phyloP scores from a whole-genome alignment of 148 eudicot genomes.

The Cornus controversa region DNA sequence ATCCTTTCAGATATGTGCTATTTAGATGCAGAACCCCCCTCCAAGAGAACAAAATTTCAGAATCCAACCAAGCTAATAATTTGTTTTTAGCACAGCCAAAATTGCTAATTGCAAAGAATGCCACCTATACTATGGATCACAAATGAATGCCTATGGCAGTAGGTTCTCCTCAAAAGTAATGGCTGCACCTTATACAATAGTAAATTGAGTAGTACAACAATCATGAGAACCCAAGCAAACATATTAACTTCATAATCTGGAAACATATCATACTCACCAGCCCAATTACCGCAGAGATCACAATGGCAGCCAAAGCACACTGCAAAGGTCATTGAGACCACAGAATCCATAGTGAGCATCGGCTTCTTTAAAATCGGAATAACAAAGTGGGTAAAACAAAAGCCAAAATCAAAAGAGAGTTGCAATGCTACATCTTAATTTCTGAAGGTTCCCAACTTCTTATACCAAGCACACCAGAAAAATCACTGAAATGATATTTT shows the following conservation, averaged over 20 bases:
- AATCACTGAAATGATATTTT: neutral
- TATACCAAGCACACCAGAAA: neutral
- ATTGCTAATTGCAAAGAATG: neutral
- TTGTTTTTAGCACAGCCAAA: neutral
- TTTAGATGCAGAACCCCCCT: neutral
- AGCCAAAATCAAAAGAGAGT: neutral
- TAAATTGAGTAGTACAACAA: neutral
- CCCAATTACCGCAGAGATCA: slow-evolving; percentile 95
- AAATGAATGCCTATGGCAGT: neutral
- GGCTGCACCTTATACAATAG: neutral
- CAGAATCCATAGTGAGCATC: slow-evolving; percentile 23
- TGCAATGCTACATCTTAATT: neutral
- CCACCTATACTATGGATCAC: neutral
- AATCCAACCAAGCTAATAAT: neutral
- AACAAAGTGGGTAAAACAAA: neutral
- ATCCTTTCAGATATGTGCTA: neutral
- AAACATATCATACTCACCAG: slow-evolving; percentile 65
- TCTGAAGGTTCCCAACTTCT: neutral
- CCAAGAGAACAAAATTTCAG: neutral
- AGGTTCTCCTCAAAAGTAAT: slow-evolving; percentile 2
- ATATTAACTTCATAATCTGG: neutral
- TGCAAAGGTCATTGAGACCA: slow-evolving; percentile 39
- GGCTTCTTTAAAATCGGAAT: slow-evolving; percentile 12
- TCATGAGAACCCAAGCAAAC: neutral
- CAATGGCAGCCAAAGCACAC: slow-evolving; percentile 98